Evolutionary conservation across 345 rosid species (phyloP).

Genomic region (Populus nigra): DNA sequence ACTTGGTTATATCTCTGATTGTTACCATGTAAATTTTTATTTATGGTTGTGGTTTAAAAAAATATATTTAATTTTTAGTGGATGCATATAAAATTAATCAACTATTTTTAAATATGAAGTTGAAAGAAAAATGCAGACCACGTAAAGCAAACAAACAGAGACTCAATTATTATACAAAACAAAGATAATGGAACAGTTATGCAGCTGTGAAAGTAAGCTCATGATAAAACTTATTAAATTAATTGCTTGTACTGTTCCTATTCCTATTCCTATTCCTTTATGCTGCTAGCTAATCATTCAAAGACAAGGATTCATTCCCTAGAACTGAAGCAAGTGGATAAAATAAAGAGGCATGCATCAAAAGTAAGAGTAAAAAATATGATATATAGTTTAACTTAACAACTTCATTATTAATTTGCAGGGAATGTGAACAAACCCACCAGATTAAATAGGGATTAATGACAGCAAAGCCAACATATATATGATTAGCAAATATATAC

Average conservation of each 20-base stretch:
- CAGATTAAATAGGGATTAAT: background rate
- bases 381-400: too few species aligned
- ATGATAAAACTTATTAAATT: background rate
- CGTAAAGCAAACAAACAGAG: too few species aligned
- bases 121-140: too few species aligned
- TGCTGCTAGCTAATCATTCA: constrained; percentile 5
- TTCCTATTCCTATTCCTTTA: background rate
- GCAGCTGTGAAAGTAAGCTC: constrained; percentile 1
- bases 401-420: background rate
- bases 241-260: too few species aligned
- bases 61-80: too few species aligned
- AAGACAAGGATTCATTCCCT: constrained; percentile 15
- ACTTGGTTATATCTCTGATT: background rate
- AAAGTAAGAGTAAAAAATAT: background rate
- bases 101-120: too few species aligned
- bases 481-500: background rate
- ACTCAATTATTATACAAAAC: background rate
- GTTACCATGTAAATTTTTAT: too few species aligned
- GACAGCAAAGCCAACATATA: background rate
- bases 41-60: too few species aligned
- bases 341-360: background rate
- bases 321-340: background rate
- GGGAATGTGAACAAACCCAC: background rate
- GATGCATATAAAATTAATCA: too few species aligned
- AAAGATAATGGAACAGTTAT: constrained; percentile 11